These are phyloP conservation scores for Penicillium sp. DNA, from an alignment of 2,329 filamentous ascomycete species.

Conservation along the genomic window DNA sequence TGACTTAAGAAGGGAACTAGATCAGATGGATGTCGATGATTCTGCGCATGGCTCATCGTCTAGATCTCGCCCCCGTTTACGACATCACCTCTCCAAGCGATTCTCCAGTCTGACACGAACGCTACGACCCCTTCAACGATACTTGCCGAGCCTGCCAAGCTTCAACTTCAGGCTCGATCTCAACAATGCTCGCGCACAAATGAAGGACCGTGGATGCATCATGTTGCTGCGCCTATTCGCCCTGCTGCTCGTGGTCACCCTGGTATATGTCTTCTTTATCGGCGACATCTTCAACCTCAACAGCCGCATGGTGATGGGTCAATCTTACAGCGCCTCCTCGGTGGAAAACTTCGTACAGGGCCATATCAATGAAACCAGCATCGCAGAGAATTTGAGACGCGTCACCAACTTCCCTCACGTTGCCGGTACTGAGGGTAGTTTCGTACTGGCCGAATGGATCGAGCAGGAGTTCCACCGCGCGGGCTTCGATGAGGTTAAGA, in stretches of 20 bases:
- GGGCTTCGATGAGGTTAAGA: constrained; percentile 69
- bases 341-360: constrained; percentile 73
- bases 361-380: constrained; percentile 66
- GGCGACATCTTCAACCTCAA: constrained; percentile 75
- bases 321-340: constrained; percentile 79
- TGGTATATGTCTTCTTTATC: constrained; percentile 82
- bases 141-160: constrained; percentile 43
- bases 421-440: constrained; percentile 91
- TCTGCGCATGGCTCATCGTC: constrained; percentile 41
- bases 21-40: constrained; percentile 85
- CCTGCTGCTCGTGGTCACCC: constrained; percentile 68
- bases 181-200: constrained; percentile 29
- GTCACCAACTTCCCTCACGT: constrained; percentile 84
- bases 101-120: constrained; percentile 56
- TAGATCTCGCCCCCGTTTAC: constrained; percentile 40
- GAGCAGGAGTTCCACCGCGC: constrained; percentile 71
- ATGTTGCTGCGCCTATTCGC: constrained; percentile 72
- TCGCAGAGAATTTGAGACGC: constrained; percentile 71
- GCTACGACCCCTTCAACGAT: constrained; percentile 51
- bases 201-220: constrained; percentile 58
- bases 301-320: constrained; percentile 60
- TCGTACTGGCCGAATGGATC: constrained; percentile 79
- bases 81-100: constrained; percentile 55
- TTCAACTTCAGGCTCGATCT: constrained; percentile 42
- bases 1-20: constrained; percentile 74